phyloP scores from a whole-genome alignment of 2,329 filamentous ascomycete genomes.

The Microcyclosporella mali region DNA sequence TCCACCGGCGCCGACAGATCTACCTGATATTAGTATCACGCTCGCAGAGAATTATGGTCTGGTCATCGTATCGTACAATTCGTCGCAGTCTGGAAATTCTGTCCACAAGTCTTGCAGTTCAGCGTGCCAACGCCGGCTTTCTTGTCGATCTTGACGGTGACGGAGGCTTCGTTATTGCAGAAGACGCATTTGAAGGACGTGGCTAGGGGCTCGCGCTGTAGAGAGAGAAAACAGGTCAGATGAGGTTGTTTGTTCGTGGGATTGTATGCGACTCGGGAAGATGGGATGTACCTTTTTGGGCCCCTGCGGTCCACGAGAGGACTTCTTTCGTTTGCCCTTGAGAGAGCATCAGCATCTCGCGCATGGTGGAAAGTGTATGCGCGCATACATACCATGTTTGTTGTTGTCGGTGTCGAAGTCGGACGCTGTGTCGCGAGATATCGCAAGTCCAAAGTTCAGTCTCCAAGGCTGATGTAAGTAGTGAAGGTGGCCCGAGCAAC shows the following conservation, averaged over 20 bases:
- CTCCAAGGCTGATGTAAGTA: too few species aligned
- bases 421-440: too few species aligned
- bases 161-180: constrained; percentile 94
- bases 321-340: constrained; percentile 90
- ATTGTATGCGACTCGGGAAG: constrained; percentile 1
- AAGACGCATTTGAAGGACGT: constrained; percentile 95
- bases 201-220: constrained; percentile 57
- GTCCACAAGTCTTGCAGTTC: constrained; percentile 86
- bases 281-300: constrained; percentile 71
- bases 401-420: neutral
- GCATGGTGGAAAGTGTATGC: too few species aligned
- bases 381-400: constrained; percentile 8
- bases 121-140: constrained; percentile 80
- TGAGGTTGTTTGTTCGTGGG: too few species aligned
- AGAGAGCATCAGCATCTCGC: neutral
- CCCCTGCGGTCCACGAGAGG: constrained; percentile 67
- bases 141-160: constrained; percentile 87
- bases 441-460: too few species aligned
- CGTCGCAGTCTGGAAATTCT: constrained; percentile 85
- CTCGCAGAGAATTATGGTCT: too few species aligned
- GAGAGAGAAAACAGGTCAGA: constrained; percentile 4
- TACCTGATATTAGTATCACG: constrained; percentile 34
- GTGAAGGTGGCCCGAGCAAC: too few species aligned
- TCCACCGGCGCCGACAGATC: constrained; percentile 87
- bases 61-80: constrained; percentile 60